phyloP scores from a whole-genome alignment of 2,329 filamentous ascomycete genomes.

The Alternaria hordeiaustralica region DNA sequence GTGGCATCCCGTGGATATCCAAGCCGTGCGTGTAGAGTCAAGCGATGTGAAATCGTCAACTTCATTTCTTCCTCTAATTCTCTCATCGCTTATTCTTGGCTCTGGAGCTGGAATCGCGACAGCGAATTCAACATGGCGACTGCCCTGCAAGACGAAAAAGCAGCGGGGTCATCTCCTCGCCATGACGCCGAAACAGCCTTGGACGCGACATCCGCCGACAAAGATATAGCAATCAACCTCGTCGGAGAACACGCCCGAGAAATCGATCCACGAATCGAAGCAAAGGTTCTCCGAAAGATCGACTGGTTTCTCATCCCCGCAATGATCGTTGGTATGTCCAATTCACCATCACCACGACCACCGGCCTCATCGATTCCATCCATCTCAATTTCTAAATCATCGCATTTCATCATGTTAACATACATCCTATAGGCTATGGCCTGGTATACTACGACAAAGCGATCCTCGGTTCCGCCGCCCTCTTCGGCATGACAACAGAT shows the following conservation, averaged over 20 bases:
- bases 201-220: conserved; percentile 44
- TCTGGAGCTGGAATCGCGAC: too few relatives aligned
- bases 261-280: conserved; percentile 63
- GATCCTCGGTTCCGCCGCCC: conserved; percentile 73
- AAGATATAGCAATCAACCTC: conserved; percentile 64
- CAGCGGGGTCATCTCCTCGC: conserved; percentile 8
- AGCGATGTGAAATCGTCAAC: conserved; percentile 2
- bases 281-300: conserved; percentile 68
- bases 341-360: neutral
- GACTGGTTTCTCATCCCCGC: conserved; percentile 71
- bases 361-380: neutral
- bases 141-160: conserved; percentile 18
- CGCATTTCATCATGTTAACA: too few relatives aligned
- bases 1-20: conserved; percentile 21
- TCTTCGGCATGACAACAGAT: conserved; percentile 79
- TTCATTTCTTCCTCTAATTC: neutral
- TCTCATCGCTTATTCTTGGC: too few relatives aligned
- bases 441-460: conserved; percentile 77
- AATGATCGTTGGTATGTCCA: conserved; percentile 59
- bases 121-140: conserved; percentile 10
- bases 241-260: conserved; percentile 63
- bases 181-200: conserved; percentile 23
- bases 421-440: too few relatives aligned
- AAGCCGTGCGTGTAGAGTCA: conserved; percentile 16
- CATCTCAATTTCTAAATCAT: neutral